Evolutionary conservation across 441 rosid genomes (phyloP), one percentile per base, ranked within the genome.

Genomic region (Syzygium malaccense): DNA sequence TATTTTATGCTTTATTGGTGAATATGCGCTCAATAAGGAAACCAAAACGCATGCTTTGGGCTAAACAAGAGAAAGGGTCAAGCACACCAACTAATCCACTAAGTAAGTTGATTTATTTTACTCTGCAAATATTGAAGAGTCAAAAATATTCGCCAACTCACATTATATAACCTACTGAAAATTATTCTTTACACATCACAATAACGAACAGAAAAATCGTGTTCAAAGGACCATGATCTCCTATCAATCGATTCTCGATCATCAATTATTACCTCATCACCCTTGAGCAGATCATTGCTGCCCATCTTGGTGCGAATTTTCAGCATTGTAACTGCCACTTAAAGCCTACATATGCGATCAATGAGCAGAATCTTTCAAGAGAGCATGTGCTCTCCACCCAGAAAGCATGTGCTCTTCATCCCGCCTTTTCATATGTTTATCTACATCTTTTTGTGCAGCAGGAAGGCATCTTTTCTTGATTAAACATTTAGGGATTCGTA

Each of bases 111-210:
- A 1, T 28, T 60, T 26, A 60, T n/a, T 60, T 28, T 0, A 0
- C 32, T 60, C 26, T 28, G 64, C 7, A 26, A 58, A 4, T 58
- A 58, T 3, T 58, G 64, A 53, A 53, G 64, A 26, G 30, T 58
- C 0, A 11, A 26, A 2, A 26, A 58, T n/a, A n/a, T n/a, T 25
- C n/a, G 26, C 0, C 0, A 4, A 0, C 7, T 58, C 11, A 26
- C 32, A 26, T 26, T 58, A 58, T 0, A 58, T 58, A 58, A 58
- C 26, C 3, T 58, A 2, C 30, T 11, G 64, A 58, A 26, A 58
- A 25, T 26, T 58, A 58, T 58, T 4, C 30, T 60, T 28, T 14
- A 60, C 6, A 4, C 68, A 60, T 60, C 4, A 60, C 4, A 60
- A 19, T 55, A 55, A 55, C 6, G 3, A 55, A 55, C 7, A 55